Evolutionary conservation across 345 rosid genomes (phyloP).

Genomic region (Eucalyptus polybractea): DNA sequence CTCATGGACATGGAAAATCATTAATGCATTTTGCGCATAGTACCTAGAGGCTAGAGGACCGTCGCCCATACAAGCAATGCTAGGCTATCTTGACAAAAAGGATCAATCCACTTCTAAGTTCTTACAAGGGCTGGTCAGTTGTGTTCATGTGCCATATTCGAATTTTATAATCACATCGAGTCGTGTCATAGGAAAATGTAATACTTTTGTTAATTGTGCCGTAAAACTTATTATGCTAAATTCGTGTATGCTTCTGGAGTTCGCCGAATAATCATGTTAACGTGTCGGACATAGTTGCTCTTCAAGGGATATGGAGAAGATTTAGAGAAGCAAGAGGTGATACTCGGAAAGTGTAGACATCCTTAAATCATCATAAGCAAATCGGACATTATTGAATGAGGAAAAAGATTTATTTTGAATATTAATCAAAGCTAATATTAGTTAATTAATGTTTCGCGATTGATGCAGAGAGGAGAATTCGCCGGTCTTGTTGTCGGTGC

Average conservation of each 20-base stretch:
- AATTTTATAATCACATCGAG: accelerated
- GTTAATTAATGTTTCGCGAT: background rate
- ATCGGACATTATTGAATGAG: background rate
- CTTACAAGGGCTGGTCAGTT: accelerated
- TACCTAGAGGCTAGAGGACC: accelerated
- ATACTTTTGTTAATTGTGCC: accelerated
- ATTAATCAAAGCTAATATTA: no score
- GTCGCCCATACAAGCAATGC: accelerated
- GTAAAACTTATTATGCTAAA: no score
- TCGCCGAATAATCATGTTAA: no score
- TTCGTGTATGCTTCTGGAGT: no score
- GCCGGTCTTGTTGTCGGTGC: constrained; percentile 40
- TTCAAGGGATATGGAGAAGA: background rate
- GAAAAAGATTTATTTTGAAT: background rate
- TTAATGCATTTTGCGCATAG: background rate
- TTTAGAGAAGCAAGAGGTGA: background rate
- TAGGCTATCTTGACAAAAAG: accelerated
- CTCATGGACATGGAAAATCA: background rate
- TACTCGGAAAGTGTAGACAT: background rate
- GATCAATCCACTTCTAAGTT: background rate
- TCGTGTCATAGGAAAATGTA: accelerated
- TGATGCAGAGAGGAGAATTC: constrained; percentile 16
- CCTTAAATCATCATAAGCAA: background rate
- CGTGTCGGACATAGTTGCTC: background rate
- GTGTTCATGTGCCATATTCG: accelerated